Conservation (phyloP, 805 yeast genomes). For the Pichia scutulata region DNA sequence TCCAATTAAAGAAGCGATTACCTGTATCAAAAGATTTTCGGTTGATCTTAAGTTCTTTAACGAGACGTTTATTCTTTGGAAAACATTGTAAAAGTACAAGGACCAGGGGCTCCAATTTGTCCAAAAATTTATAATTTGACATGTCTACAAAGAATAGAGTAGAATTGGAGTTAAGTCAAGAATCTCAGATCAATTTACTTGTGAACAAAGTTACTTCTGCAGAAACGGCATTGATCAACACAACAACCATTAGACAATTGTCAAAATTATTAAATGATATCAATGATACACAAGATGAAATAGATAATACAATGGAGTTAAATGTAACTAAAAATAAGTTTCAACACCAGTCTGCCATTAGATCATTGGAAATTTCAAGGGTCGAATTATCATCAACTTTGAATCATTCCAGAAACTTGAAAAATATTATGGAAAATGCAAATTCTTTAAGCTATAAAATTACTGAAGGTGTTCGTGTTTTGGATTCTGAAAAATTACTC, state of each 20-base stretch:
- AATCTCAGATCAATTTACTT: neutral
- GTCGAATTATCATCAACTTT: constrained; percentile 59
- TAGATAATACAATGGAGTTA: constrained; percentile 19
- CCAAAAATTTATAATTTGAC: neutral
- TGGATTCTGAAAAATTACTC: constrained; percentile 63
- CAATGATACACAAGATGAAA: constrained; percentile 18
- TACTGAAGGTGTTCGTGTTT: constrained; percentile 58
- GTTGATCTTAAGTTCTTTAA: neutral
- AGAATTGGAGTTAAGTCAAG: neutral
- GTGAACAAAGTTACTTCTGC: neutral
- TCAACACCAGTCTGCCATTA: constrained; percentile 30
- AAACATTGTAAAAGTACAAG: neutral
- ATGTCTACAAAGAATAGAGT: neutral
- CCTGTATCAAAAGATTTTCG: neutral
- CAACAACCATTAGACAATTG: constrained; percentile 20
- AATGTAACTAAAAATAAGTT: constrained; percentile 28
- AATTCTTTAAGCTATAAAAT: constrained; percentile 58
- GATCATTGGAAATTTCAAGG: constrained; percentile 49
- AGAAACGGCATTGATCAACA: constrained; percentile 7
- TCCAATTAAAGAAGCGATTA: neutral
- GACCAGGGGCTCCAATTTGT: neutral
- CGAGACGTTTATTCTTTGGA: neutral
- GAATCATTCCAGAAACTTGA: constrained; percentile 47
- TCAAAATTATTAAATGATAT: constrained; percentile 18
- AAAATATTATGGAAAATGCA: constrained; percentile 48